These are phyloP conservation scores for Mucor saturninus DNA, from an alignment of 371 early-diverging fungal genomes.

Conservation along the genomic window DNA sequence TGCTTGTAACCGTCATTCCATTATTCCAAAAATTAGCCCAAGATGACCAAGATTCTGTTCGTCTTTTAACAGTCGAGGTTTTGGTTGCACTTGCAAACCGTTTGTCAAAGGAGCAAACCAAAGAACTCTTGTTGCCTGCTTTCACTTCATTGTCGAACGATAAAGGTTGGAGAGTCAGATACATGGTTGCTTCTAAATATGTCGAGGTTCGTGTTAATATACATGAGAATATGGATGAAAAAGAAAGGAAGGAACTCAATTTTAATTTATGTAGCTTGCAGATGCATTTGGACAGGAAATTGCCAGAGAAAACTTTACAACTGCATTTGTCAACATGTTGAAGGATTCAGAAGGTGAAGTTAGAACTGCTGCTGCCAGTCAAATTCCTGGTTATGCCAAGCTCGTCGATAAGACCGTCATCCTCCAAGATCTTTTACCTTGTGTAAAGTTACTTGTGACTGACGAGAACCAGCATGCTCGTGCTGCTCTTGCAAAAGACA, in stretches of 20 bases:
- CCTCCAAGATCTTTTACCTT: conserved; percentile 83
- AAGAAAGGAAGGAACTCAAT: background rate
- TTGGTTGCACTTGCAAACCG: conserved; percentile 89
- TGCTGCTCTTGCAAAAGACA: conserved; percentile 93
- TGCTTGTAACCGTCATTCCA: conserved; percentile 78
- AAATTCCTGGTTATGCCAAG: conserved; percentile 87
- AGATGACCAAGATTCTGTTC: conserved; percentile 97
- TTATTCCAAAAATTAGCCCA: conserved; percentile 78
- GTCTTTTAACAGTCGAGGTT: conserved; percentile 91
- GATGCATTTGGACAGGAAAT: conserved; percentile 82
- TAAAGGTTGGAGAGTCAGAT: conserved; percentile 97
- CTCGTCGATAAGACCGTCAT: conserved; percentile 81
- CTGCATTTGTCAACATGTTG: conserved; percentile 78
- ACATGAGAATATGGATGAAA: background rate
- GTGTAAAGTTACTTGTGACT: conserved; percentile 87
- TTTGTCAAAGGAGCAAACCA: conserved; percentile 77
- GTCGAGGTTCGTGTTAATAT: conserved; percentile 63
- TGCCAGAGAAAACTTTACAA: conserved; percentile 75
- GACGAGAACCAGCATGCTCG: conserved; percentile 97
- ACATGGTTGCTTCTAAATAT: conserved; percentile 97
- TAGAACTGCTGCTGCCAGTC: conserved; percentile 89
- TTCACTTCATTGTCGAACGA: conserved; percentile 84
- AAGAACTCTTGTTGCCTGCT: conserved; percentile 71
- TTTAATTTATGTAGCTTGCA: conserved; percentile 59
- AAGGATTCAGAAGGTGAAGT: conserved; percentile 98